phyloP scores from a whole-genome alignment of 2,329 filamentous ascomycete species.

The Calonectria pteridis region DNA sequence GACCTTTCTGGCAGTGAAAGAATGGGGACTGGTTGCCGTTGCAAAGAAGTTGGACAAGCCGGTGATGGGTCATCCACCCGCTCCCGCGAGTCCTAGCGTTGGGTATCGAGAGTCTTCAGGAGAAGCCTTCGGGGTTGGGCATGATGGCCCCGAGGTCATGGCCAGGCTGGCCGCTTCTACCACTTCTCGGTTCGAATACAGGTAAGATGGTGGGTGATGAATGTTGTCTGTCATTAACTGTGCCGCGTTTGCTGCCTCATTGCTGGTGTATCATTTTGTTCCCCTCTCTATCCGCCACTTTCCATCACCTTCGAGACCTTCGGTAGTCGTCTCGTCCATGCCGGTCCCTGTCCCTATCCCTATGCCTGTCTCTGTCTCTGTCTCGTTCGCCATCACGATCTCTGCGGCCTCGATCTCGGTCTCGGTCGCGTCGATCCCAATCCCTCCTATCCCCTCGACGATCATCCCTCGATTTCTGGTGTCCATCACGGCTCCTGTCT shows the following conservation, averaged over 20 bases:
- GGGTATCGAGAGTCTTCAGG: not conserved
- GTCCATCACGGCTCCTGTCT: constrained; percentile 43
- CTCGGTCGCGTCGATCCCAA: constrained; percentile 41
- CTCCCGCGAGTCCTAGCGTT: not conserved
- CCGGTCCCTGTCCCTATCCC: constrained; percentile 40
- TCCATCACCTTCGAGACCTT: constrained; percentile 36
- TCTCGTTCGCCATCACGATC: constrained; percentile 47
- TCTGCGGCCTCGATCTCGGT: constrained; percentile 44
- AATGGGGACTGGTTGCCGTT: not conserved
- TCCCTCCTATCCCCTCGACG: constrained; percentile 44
- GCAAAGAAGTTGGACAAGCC: not conserved
- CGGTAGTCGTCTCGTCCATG: constrained; percentile 38
- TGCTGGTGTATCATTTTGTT: constrained; percentile 16
- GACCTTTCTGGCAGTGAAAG: not conserved
- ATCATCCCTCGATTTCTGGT: constrained; percentile 43
- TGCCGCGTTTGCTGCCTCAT: constrained; percentile 1
- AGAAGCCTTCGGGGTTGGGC: not conserved
- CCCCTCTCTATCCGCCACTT: not conserved
- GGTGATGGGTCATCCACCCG: not conserved
- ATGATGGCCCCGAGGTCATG: not conserved
- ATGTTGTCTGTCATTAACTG: constrained; percentile 19
- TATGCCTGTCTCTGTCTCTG: constrained; percentile 45
- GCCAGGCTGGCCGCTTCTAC: not conserved
- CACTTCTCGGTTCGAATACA: not conserved
- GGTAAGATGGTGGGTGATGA: not conserved